Evolutionary conservation across 1,284 basidiomycete species (phyloP).

Genomic region (Inonotus obliquus): DNA sequence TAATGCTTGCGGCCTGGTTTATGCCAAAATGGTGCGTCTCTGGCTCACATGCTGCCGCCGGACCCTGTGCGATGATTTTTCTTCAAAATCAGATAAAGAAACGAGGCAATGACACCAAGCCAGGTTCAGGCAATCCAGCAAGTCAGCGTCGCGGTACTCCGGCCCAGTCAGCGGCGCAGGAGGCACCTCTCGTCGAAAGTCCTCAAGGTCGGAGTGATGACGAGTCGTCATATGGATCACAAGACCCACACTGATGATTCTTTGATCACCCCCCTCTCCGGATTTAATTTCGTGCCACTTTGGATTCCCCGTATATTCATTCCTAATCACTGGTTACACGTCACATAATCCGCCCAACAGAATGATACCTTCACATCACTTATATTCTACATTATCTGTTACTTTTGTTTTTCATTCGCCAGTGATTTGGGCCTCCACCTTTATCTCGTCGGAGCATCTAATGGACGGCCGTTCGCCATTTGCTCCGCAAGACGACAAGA

Average conservation of each 20-base stretch:
- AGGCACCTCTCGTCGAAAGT: slow-evolving; percentile 24
- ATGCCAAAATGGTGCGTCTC: slow-evolving; percentile 62
- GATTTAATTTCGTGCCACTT: slow-evolving; percentile 5
- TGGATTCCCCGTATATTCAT: slow-evolving; percentile 2
- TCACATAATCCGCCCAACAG: neutral
- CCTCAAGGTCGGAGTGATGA: slow-evolving; percentile 31
- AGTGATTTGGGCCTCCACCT: neutral
- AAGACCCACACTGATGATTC: slow-evolving; percentile 31
- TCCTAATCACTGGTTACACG: neutral
- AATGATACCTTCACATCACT: neutral
- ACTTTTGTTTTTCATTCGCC: neutral
- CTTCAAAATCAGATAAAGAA: slow-evolving; percentile 30
- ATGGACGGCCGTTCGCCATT: neutral
- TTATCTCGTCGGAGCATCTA: neutral
- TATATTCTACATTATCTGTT: neutral
- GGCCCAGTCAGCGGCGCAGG: slow-evolving; percentile 21
- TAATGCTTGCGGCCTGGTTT: slow-evolving; percentile 76
- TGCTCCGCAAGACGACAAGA: neutral
- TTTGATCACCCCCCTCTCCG: slow-evolving; percentile 21
- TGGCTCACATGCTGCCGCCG: neutral
- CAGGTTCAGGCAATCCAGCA: slow-evolving; percentile 4
- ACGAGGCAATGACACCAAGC: slow-evolving; percentile 30
- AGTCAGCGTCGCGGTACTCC: slow-evolving; percentile 1
- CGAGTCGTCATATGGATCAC: slow-evolving; percentile 32
- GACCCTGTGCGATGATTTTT: slow-evolving; percentile 15